A percentile compares a stretch with the other conserved stretches of the same genome.
Conservation (phyloP, 305 asterid species). For the Fraxinus nigra region DNA sequence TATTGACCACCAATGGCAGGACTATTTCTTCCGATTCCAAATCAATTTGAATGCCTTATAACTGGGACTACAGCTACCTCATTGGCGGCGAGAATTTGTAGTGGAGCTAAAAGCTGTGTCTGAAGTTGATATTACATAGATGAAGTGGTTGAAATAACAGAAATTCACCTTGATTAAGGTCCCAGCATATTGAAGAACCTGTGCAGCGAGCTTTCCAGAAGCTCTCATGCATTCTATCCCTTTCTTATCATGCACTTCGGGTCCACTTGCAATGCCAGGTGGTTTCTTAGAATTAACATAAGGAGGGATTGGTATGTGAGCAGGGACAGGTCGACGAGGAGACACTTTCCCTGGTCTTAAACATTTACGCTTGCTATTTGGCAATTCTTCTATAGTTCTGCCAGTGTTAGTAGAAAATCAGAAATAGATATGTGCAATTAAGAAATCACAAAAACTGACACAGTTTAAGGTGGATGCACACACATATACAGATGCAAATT, state of each 20-base stretch:
- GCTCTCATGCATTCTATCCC: constrained; percentile 95
- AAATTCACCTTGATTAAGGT: constrained; percentile 80
- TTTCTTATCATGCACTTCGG: constrained; percentile 73
- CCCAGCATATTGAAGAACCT: constrained; percentile 93
- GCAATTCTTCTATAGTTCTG: constrained; percentile 54
- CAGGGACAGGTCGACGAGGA: constrained; percentile 75
- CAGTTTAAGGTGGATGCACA: neutral
- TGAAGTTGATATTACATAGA: neutral
- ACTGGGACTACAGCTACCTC: constrained; percentile 22
- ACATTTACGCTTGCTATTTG: constrained; percentile 48
- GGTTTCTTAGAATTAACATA: constrained; percentile 69
- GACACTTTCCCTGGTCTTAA: constrained; percentile 87
- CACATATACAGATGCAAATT: neutral
- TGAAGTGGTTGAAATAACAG: constrained; percentile 10
- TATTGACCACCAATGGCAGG: neutral
- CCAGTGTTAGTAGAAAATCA: constrained; percentile 25
- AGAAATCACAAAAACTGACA: neutral
- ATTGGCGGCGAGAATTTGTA: neutral
- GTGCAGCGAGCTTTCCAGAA: constrained; percentile 94
- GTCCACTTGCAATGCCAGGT: constrained; percentile 68
- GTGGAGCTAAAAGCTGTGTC: neutral
- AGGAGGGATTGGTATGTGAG: constrained; percentile 71
- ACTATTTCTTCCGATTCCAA: constrained; percentile 3
- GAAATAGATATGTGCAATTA: neutral
- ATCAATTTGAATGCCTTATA: constrained; percentile 13